phyloP scores from a whole-genome alignment of 2,329 filamentous ascomycete species.

The Microdochium bolleyi region DNA sequence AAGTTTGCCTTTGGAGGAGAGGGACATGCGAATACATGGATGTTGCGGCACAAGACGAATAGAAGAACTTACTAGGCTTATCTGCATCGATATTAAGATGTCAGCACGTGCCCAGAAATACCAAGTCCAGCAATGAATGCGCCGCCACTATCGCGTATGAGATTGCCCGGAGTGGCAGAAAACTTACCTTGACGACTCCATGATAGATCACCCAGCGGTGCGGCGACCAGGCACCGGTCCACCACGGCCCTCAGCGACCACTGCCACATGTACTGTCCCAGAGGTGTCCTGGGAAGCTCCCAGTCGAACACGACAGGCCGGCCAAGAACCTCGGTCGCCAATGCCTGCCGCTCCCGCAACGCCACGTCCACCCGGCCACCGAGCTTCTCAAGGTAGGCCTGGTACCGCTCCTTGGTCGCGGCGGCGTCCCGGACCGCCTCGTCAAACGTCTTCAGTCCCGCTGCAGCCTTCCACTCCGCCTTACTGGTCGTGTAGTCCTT shows the following conservation, averaged over 20 bases:
- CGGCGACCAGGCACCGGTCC: slow-evolving; percentile 22
- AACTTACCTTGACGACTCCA: slow-evolving; percentile 24
- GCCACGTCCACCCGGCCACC: slow-evolving; percentile 8
- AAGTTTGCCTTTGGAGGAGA: background rate
- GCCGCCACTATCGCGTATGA: too few species aligned
- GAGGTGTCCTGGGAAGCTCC: slow-evolving; percentile 22
- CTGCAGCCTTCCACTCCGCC: slow-evolving; percentile 20
- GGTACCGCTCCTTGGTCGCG: slow-evolving; percentile 13
- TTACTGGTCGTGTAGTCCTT: slow-evolving; percentile 16
- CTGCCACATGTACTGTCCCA: slow-evolving; percentile 26
- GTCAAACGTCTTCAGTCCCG: slow-evolving; percentile 23
- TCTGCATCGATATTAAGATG: background rate
- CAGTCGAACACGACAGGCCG: slow-evolving; percentile 22
- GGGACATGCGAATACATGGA: background rate
- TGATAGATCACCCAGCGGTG: slow-evolving; percentile 26
- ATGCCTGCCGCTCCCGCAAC: slow-evolving; percentile 10
- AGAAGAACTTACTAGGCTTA: background rate
- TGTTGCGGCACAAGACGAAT: background rate
- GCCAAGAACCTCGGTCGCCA: background rate
- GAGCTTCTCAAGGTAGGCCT: slow-evolving; percentile 10
- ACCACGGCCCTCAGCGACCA: slow-evolving; percentile 20
- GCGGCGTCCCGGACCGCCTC: slow-evolving; percentile 21
- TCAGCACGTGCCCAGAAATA: background rate
- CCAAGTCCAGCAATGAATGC: background rate
- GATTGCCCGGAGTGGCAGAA: background rate